A percentile compares a stretch with the other conserved stretches of the same genome.
These are phyloP conservation scores for Lachancea cidri DNA, from an alignment of 805 yeast genomes.

Conservation along the genomic window DNA sequence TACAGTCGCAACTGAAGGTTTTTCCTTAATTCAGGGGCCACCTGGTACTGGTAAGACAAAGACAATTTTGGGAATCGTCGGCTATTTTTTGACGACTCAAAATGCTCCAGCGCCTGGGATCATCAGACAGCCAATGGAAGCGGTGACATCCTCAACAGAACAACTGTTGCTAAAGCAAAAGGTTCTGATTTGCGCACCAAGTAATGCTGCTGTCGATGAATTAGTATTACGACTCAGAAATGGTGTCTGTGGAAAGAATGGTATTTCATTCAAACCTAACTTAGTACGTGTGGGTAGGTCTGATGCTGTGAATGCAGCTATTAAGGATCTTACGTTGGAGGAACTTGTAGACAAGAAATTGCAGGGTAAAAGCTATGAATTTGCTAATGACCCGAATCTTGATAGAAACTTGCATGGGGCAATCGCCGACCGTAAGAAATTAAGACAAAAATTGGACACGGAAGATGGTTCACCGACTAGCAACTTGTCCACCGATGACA, in stretches of 20 bases:
- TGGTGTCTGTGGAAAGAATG: constrained; percentile 59
- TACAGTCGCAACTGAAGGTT: constrained; percentile 63
- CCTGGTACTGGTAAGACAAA: constrained; percentile 99
- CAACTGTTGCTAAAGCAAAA: constrained; percentile 41
- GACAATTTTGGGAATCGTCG: constrained; percentile 88
- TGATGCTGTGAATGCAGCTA: constrained; percentile 80
- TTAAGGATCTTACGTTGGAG: constrained; percentile 77
- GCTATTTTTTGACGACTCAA: constrained; percentile 54
- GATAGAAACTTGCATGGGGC: constrained; percentile 45
- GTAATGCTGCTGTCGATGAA: constrained; percentile 98
- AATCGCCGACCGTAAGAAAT: constrained; percentile 51
- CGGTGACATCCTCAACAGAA: constrained; percentile 16
- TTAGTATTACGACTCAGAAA: constrained; percentile 72
- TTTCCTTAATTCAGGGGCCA: constrained; percentile 94
- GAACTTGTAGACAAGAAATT: constrained; percentile 69
- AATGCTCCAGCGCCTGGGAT: constrained; percentile 24
- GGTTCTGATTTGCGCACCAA: constrained; percentile 91
- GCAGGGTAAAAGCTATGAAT: constrained; percentile 35
- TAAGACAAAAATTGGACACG: constrained; percentile 39
- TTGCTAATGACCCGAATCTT: constrained; percentile 40
- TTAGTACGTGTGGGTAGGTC: constrained; percentile 86
- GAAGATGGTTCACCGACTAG: constrained; percentile 43
- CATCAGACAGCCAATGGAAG: constrained; percentile 31
- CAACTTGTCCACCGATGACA: constrained; percentile 42
- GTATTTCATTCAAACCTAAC: constrained; percentile 50